Conservation (phyloP, 768 basidiomycete genomes). For the Leccinum rimulosum region DNA sequence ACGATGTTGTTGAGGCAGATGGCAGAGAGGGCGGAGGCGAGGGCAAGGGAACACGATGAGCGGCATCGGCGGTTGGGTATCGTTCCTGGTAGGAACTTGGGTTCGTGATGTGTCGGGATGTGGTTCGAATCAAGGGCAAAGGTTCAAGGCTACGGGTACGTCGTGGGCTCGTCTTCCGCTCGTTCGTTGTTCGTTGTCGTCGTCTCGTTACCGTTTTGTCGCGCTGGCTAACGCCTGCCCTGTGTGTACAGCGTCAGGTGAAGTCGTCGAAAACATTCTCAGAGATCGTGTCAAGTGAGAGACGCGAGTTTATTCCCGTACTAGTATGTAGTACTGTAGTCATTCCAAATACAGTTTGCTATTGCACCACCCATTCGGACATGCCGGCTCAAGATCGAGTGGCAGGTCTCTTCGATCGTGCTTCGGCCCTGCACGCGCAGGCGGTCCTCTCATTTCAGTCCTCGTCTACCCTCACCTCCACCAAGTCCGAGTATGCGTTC, state of each 20-base stretch:
- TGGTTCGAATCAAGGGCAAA: not conserved
- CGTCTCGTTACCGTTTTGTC: too few relatives aligned
- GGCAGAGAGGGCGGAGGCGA: conserved; percentile 10
- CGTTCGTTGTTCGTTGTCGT: too few relatives aligned
- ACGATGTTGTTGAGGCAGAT: not conserved
- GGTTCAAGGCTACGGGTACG: not conserved
- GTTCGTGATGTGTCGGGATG: not conserved
- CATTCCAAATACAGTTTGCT: too few relatives aligned
- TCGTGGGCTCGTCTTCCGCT: not conserved
- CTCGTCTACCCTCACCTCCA: conserved; percentile 41
- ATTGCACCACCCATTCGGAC: too few relatives aligned
- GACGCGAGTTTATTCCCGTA: too few relatives aligned
- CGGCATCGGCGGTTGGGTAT: conserved; percentile 28
- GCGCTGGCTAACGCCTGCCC: too few relatives aligned
- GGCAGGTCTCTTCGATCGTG: conserved; percentile 39
- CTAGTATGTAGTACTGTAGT: too few relatives aligned
- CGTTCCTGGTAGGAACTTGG: not conserved
- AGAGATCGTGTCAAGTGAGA: too few relatives aligned
- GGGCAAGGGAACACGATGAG: conserved; percentile 27
- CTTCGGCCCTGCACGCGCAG: conserved; percentile 44
- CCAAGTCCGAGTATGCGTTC: conserved; percentile 76
- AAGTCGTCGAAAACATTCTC: too few relatives aligned
- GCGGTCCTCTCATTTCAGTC: conserved; percentile 47
- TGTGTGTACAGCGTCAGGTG: too few relatives aligned
- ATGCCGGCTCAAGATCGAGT: not conserved